phyloP scores from a whole-genome alignment of 2,329 filamentous ascomycete species.

The Cercospora sojina region DNA sequence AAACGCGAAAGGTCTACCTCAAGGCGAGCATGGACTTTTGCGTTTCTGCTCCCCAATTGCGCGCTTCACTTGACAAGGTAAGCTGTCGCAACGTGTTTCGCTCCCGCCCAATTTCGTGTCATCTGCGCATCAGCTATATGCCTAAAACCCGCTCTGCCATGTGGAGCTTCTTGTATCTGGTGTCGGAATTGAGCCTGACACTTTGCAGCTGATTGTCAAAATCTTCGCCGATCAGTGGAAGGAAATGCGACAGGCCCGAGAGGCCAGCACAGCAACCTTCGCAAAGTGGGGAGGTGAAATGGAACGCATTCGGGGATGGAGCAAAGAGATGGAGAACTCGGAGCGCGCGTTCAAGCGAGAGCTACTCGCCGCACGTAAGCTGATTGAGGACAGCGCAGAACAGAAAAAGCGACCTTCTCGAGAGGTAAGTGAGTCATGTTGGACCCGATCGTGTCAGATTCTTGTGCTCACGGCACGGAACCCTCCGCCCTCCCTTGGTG shows the following conservation, averaged over 20 bases:
- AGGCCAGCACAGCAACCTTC: constrained; percentile 61
- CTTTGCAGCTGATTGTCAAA: constrained; percentile 64
- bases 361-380: constrained; percentile 72
- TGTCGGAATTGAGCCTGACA: constrained; percentile 1
- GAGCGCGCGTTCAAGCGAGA: constrained; percentile 81
- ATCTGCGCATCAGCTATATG: not conserved
- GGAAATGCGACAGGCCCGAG: constrained; percentile 73
- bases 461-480: not conserved
- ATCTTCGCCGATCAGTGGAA: constrained; percentile 85
- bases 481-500: not conserved
- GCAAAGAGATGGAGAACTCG: constrained; percentile 87
- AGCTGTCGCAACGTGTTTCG: not conserved
- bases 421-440: constrained; percentile 48
- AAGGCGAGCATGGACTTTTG: constrained; percentile 94
- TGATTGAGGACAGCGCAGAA: constrained; percentile 77
- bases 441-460: not conserved
- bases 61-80: constrained; percentile 74
- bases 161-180: not conserved
- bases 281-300: constrained; percentile 74
- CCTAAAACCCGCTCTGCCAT: not conserved
- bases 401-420: constrained; percentile 73
- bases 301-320: constrained; percentile 89
- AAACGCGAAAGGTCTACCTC: constrained; percentile 85
- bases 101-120: not conserved
- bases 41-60: constrained; percentile 79